These are phyloP conservation scores for Citeromyces nyonsensis DNA, from an alignment of 805 yeast species.

Conservation along the genomic window DNA sequence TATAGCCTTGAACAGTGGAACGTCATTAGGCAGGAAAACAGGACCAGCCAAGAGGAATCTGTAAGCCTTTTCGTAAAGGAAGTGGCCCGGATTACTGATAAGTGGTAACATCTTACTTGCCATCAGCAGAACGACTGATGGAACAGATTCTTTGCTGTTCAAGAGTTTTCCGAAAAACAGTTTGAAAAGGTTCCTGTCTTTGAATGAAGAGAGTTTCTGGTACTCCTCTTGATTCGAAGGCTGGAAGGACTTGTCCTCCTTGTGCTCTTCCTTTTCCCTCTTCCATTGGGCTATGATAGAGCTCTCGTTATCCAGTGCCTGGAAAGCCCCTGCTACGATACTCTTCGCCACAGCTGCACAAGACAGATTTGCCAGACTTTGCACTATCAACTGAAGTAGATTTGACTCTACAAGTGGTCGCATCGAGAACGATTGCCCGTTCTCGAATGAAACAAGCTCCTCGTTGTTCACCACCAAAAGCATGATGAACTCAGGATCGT, in stretches of 20 bases:
- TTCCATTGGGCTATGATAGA: no score
- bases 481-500: constrained; percentile 56
- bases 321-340: no score
- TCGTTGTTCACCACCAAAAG: constrained; percentile 47
- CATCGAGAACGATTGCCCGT: constrained; percentile 24
- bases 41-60: constrained; percentile 53
- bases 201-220: constrained; percentile 15
- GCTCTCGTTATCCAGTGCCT: no score
- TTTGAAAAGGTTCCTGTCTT: constrained; percentile 40
- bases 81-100: constrained; percentile 55
- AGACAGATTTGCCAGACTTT: constrained; percentile 10
- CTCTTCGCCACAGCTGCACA: no score
- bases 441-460: constrained; percentile 30
- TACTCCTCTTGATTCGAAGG: no score
- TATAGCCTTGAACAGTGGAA: constrained; percentile 29
- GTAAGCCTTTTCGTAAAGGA: constrained; percentile 54
- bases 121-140: constrained; percentile 37
- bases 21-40: constrained; percentile 18
- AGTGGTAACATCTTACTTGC: constrained; percentile 42
- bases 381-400: constrained; percentile 32
- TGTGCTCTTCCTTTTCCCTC: no score
- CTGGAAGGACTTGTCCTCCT: no score
- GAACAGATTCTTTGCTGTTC: constrained; percentile 15
- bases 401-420: constrained; percentile 40
- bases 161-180: constrained; percentile 33